A percentile compares a stretch with the other conserved stretches of the same genome.
phyloP scores from a whole-genome alignment of 495 filamentous ascomycete genomes.

The Xylaria cubensis region DNA sequence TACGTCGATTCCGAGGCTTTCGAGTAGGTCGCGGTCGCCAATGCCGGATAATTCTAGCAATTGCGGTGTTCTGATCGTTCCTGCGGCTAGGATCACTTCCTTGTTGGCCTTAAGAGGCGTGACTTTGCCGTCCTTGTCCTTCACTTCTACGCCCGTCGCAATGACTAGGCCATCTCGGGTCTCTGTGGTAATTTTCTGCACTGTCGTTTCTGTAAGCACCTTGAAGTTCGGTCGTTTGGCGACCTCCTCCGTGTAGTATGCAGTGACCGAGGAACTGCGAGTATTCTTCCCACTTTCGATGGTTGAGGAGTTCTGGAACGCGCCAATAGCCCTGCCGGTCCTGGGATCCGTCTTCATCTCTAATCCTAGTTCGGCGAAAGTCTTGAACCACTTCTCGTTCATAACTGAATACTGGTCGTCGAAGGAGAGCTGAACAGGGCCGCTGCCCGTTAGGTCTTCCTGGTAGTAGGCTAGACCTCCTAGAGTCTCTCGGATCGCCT shows the following conservation, averaged over 20 bases:
- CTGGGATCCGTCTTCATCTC: conserved; percentile 46
- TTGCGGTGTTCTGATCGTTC: conserved; percentile 65
- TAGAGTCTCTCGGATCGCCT: conserved; percentile 39
- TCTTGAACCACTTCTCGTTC: conserved; percentile 48
- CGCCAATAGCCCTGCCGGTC: conserved; percentile 49
- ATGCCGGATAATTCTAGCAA: conserved; percentile 77
- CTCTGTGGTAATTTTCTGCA: conserved; percentile 50
- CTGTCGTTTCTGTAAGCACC: conserved; percentile 53
- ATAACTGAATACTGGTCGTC: conserved; percentile 44
- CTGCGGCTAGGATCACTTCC: conserved; percentile 66
- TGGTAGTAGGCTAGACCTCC: conserved; percentile 44
- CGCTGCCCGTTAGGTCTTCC: conserved; percentile 41
- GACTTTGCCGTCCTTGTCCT: conserved; percentile 42
- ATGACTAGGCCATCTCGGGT: conserved; percentile 35
- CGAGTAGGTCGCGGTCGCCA: conserved; percentile 70
- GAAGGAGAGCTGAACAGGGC: conserved; percentile 51
- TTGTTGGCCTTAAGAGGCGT: conserved; percentile 37
- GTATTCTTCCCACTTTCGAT: conserved; percentile 51
- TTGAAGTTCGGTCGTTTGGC: conserved; percentile 51
- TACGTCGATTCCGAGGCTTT: conserved; percentile 68
- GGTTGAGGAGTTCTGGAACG: conserved; percentile 51
- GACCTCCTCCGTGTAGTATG: conserved; percentile 47
- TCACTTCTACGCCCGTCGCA: conserved; percentile 46
- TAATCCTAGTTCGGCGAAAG: conserved; percentile 43
- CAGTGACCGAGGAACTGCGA: conserved; percentile 47